phyloP scores from a whole-genome alignment of 2,329 filamentous ascomycete genomes.

The Hysterium pulicare region DNA sequence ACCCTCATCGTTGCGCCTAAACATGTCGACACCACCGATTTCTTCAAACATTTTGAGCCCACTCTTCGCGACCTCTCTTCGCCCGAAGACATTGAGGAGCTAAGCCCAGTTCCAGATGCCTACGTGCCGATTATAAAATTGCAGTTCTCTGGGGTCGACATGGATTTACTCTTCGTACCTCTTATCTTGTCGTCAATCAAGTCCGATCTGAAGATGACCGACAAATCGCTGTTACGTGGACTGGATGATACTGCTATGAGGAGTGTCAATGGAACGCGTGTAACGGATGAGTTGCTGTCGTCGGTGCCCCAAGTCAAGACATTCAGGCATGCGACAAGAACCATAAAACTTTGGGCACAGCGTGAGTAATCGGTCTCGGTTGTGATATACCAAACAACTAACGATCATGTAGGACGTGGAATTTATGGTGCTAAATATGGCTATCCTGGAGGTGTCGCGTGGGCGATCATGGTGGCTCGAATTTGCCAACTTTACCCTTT shows the following conservation, averaged over 20 bases:
- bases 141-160: slow-evolving; percentile 84
- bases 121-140: slow-evolving; percentile 98
- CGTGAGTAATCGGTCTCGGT: slow-evolving; percentile 39
- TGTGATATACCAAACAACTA: slow-evolving; percentile 9
- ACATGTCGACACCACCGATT: slow-evolving; percentile 84
- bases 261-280: slow-evolving; percentile 88
- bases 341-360: slow-evolving; percentile 96
- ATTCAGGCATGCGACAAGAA: slow-evolving; percentile 83
- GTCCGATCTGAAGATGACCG: slow-evolving; percentile 68
- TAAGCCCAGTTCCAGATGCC: slow-evolving; percentile 82
- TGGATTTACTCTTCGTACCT: slow-evolving; percentile 74
- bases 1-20: slow-evolving; percentile 89
- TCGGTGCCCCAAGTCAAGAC: slow-evolving; percentile 86
- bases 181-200: slow-evolving; percentile 42
- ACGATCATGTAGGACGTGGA: slow-evolving; percentile 57
- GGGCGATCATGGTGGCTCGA: slow-evolving; percentile 94
- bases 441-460: slow-evolving; percentile 93
- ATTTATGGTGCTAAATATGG: slow-evolving; percentile 97
- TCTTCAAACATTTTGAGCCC: slow-evolving; percentile 84
- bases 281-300: slow-evolving; percentile 86
- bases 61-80: slow-evolving; percentile 74
- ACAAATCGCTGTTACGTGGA: slow-evolving; percentile 80
- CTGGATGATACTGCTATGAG: slow-evolving; percentile 83
- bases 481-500: slow-evolving; percentile 96
- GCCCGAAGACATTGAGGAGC: slow-evolving; percentile 74